Evolutionary conservation across 805 yeast genomes (phyloP).

Genomic region (Zygosaccharomyces siamensis): DNA sequence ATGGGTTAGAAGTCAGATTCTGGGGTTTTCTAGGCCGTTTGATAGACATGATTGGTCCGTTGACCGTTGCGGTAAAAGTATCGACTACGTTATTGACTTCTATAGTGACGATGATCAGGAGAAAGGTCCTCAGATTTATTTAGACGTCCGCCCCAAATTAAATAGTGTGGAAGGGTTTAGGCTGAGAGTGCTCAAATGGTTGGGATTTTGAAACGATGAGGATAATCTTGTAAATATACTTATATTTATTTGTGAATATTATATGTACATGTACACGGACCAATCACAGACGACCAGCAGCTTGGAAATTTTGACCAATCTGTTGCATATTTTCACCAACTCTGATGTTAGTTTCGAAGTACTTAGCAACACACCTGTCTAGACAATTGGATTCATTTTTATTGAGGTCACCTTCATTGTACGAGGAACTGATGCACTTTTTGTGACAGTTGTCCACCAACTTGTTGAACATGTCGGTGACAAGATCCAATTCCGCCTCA

Average conservation of each 20-base stretch:
- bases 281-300: slow-evolving; percentile 32
- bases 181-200: slow-evolving; percentile 58
- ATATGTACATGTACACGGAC: slow-evolving; percentile 14
- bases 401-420: slow-evolving; percentile 67
- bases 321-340: slow-evolving; percentile 77
- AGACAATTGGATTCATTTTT: slow-evolving; percentile 82
- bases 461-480: slow-evolving; percentile 95
- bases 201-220: slow-evolving; percentile 41
- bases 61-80: slow-evolving; percentile 73
- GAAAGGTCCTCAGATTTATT: slow-evolving; percentile 54
- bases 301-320: slow-evolving; percentile 41
- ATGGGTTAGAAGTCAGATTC: slow-evolving; percentile 49
- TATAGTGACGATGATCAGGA: slow-evolving; percentile 42
- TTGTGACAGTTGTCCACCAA: slow-evolving; percentile 83
- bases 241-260: slow-evolving; percentile 2
- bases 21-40: slow-evolving; percentile 78
- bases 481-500: slow-evolving; percentile 95
- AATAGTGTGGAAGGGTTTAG: slow-evolving; percentile 76
- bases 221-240: slow-evolving; percentile 2
- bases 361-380: slow-evolving; percentile 94
- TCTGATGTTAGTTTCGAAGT: slow-evolving; percentile 89
- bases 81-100: slow-evolving; percentile 92
- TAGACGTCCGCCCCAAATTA: slow-evolving; percentile 91
- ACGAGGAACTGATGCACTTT: slow-evolving; percentile 69
- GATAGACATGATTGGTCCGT: slow-evolving; percentile 96